These are phyloP conservation scores for Drechslerella coelobrocha DNA, from an alignment of 2,329 filamentous ascomycete genomes.

Conservation along the genomic window DNA sequence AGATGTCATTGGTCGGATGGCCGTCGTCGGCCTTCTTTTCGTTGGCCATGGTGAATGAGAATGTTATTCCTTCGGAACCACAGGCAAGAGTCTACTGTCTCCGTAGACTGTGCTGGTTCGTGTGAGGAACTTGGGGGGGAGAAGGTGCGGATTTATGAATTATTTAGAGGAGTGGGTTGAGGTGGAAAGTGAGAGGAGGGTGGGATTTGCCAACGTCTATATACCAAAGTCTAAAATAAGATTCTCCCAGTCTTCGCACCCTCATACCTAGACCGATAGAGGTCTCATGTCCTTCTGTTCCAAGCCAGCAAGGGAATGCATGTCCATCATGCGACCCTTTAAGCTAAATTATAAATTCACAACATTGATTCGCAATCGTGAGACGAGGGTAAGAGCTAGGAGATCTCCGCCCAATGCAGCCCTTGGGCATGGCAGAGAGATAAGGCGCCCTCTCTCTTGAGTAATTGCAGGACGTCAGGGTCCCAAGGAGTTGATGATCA, in stretches of 20 bases:
- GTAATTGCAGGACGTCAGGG: slow-evolving; percentile 12
- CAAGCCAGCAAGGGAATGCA: slow-evolving; percentile 28
- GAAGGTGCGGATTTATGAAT: slow-evolving; percentile 4
- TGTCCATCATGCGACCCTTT: slow-evolving; percentile 44
- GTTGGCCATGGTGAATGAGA: slow-evolving; percentile 32
- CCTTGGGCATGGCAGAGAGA: slow-evolving; percentile 9
- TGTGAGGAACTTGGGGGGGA: not conserved
- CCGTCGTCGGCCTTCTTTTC: slow-evolving; percentile 15
- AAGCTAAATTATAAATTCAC: slow-evolving; percentile 30
- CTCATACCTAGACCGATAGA: slow-evolving; percentile 19
- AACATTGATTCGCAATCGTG: slow-evolving; percentile 43
- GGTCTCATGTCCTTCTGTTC: slow-evolving; percentile 39
- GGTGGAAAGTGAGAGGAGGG: slow-evolving; percentile 7
- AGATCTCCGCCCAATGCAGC: slow-evolving; percentile 31
- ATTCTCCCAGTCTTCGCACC: slow-evolving; percentile 29
- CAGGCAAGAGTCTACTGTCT: slow-evolving; percentile 11
- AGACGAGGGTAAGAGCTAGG: slow-evolving; percentile 44
- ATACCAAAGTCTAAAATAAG: slow-evolving; percentile 47
- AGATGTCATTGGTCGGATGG: slow-evolving; percentile 26
- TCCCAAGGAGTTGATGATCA: not conserved
- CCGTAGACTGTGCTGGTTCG: slow-evolving; percentile 1
- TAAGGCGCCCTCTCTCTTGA: slow-evolving; percentile 31
- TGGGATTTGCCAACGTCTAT: slow-evolving; percentile 42
- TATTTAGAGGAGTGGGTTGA: slow-evolving; percentile 27
- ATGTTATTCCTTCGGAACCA: slow-evolving; percentile 7